Percentiles rank a stretch among this genome's conserved stretches.
Conservation (phyloP, 805 yeast genomes). For the Lipomyces japonicus region DNA sequence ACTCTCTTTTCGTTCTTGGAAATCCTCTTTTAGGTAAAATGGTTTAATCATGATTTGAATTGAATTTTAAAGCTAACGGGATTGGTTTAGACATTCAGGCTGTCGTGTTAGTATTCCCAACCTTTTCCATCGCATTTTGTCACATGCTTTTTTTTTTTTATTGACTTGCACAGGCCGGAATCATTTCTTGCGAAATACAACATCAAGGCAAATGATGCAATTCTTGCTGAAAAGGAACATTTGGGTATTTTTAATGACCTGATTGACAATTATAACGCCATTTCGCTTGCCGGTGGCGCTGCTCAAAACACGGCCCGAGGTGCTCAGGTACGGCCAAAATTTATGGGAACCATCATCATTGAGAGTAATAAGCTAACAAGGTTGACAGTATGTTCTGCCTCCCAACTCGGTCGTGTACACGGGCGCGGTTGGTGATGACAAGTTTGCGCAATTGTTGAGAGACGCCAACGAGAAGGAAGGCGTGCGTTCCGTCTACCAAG, state of each 20-base stretch:
- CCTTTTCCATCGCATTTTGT: background rate
- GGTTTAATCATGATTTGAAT: background rate
- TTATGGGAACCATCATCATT: background rate
- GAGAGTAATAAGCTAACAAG: background rate
- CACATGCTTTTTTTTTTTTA: background rate
- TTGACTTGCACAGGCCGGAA: conserved; percentile 13
- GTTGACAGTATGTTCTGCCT: conserved; percentile 65
- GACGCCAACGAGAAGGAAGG: conserved; percentile 88
- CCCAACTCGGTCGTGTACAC: conserved; percentile 79
- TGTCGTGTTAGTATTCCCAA: conserved; percentile 15
- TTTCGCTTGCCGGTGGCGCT: conserved; percentile 95
- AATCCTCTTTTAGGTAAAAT: conserved; percentile 30
- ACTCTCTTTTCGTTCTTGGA: conserved; percentile 27
- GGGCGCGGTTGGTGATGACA: conserved; percentile 94
- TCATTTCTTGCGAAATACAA: conserved; percentile 64
- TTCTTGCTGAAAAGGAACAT: conserved; percentile 78
- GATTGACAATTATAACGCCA: conserved; percentile 55
- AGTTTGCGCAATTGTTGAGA: conserved; percentile 71
- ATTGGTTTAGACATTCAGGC: conserved; percentile 29
- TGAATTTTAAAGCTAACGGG: too few relatives aligned
- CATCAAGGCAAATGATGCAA: conserved; percentile 90
- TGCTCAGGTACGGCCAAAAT: conserved; percentile 53
- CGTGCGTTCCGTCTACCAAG: conserved; percentile 78
- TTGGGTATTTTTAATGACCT: conserved; percentile 82
- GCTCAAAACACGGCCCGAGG: conserved; percentile 99